Percentiles rank a stretch among this genome's conserved stretches.
Evolutionary conservation across 352 stramenopile genomes (phyloP).

Genomic region (Vaucheria bursata): DNA sequence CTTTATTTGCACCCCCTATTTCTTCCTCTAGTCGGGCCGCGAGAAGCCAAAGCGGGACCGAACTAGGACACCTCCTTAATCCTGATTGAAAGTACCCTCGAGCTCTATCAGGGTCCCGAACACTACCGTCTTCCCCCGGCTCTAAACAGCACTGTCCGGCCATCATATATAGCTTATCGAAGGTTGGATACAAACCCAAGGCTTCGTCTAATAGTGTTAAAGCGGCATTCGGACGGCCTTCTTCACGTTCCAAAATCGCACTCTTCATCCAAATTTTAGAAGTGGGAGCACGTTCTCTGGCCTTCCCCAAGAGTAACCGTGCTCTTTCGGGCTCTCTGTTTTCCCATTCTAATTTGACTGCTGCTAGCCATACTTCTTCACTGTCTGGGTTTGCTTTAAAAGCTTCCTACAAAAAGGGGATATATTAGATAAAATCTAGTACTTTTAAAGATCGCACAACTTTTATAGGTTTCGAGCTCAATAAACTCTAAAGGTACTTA

Average conservation of each 20-base stretch:
- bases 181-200: constrained; percentile 74
- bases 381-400: constrained; percentile 92
- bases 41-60: constrained; percentile 82
- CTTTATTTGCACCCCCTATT: constrained; percentile 80
- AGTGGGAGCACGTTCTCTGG: constrained; percentile 68
- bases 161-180: constrained; percentile 96
- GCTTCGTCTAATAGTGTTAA: constrained; percentile 74
- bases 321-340: constrained; percentile 75
- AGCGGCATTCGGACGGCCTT: constrained; percentile 60
- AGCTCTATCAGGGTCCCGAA: constrained; percentile 51
- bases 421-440: too few species aligned
- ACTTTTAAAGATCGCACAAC: too few species aligned
- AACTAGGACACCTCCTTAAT: constrained; percentile 80
- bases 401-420: too few species aligned
- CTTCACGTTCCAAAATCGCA: constrained; percentile 87
- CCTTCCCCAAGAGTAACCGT: constrained; percentile 59
- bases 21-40: constrained; percentile 84
- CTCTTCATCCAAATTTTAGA: constrained; percentile 91
- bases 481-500: too few species aligned
- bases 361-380: constrained; percentile 76
- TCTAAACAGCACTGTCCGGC: constrained; percentile 68
- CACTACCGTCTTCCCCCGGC: neutral
- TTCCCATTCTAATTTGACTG: constrained; percentile 97
- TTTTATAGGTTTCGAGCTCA: too few species aligned
- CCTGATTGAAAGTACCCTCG: constrained; percentile 57